Evolutionary conservation across 768 basidiomycete genomes (phyloP).

Genomic region (Suillus plorans): DNA sequence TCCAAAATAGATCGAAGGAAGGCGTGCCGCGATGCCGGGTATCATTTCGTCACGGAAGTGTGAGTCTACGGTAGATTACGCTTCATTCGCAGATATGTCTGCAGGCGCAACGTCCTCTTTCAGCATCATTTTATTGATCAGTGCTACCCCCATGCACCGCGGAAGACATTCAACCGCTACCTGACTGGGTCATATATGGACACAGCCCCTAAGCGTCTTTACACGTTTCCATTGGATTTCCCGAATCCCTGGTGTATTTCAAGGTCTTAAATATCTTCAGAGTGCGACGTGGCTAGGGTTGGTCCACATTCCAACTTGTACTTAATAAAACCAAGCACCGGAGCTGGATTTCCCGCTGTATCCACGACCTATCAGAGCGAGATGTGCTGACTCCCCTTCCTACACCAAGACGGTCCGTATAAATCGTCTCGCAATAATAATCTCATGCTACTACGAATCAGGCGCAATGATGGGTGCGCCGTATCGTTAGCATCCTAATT

Average conservation of each 20-base stretch:
- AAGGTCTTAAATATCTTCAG: constrained; percentile 29
- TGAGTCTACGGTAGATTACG: too few relatives aligned
- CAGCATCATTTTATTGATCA: constrained; percentile 24
- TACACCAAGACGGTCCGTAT: constrained; percentile 24
- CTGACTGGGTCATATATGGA: not conserved
- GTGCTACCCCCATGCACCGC: constrained; percentile 22
- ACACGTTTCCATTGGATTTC: constrained; percentile 29
- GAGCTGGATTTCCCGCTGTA: constrained; percentile 12
- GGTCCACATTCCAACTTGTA: constrained; percentile 30
- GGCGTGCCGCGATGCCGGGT: too few relatives aligned
- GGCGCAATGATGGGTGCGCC: constrained; percentile 25
- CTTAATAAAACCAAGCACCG: constrained; percentile 20
- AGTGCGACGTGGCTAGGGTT: constrained; percentile 31
- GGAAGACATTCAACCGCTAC: constrained; percentile 21
- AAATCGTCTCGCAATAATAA: constrained; percentile 32
- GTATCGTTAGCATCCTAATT: not conserved
- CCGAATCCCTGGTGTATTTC: constrained; percentile 31
- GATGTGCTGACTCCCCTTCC: constrained; percentile 24
- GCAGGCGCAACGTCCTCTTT: constrained; percentile 22
- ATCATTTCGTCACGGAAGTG: too few relatives aligned
- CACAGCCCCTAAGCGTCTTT: not conserved
- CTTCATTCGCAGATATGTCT: too few relatives aligned
- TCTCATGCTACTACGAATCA: constrained; percentile 28
- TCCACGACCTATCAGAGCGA: constrained; percentile 26
- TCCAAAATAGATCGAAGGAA: too few relatives aligned